These are phyloP conservation scores for Pseudonitzschia multiseries DNA, from an alignment of 108 stramenopile species.

Conservation along the genomic window DNA sequence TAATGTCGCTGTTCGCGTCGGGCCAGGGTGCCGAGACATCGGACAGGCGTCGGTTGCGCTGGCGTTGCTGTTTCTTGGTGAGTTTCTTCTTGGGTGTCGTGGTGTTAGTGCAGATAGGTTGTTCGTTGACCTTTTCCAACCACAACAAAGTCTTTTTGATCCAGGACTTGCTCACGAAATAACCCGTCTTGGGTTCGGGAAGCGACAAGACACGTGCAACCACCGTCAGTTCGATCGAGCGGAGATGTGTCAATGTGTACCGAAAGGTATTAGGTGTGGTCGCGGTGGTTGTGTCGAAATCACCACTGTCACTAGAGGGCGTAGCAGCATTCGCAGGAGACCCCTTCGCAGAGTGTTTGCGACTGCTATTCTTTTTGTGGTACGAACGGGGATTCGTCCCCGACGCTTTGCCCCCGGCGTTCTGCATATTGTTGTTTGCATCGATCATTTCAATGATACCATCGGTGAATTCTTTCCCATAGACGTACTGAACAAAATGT, in stretches of 20 bases:
- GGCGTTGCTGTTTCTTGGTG: slow-evolving; percentile 76
- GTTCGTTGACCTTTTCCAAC: slow-evolving; percentile 78
- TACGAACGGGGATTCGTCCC: background rate
- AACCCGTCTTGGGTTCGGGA: slow-evolving; percentile 79
- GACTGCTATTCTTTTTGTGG: background rate
- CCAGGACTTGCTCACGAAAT: slow-evolving; percentile 85
- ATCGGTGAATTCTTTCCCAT: slow-evolving; percentile 65
- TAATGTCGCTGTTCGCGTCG: slow-evolving; percentile 75
- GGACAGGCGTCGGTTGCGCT: slow-evolving; percentile 63
- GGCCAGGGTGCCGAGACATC: slow-evolving; percentile 84
- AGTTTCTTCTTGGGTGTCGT: slow-evolving; percentile 62
- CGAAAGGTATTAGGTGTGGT: slow-evolving; percentile 1
- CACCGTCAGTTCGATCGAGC: slow-evolving; percentile 88
- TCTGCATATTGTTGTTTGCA: background rate
- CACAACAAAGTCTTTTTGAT: slow-evolving; percentile 81
- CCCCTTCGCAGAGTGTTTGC: slow-evolving; percentile 21
- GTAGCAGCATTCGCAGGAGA: slow-evolving; percentile 36
- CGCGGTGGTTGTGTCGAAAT: background rate
- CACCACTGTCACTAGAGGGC: slow-evolving; percentile 26
- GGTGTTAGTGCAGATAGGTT: slow-evolving; percentile 24
- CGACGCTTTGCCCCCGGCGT: background rate
- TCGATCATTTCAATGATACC: background rate
- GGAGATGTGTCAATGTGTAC: slow-evolving; percentile 71
- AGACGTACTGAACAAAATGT: slow-evolving; percentile 61
- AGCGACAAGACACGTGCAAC: slow-evolving; percentile 78